phyloP scores from a whole-genome alignment of 192 early-diverging fungal genomes.

The Umbelopsis isabellina region DNA sequence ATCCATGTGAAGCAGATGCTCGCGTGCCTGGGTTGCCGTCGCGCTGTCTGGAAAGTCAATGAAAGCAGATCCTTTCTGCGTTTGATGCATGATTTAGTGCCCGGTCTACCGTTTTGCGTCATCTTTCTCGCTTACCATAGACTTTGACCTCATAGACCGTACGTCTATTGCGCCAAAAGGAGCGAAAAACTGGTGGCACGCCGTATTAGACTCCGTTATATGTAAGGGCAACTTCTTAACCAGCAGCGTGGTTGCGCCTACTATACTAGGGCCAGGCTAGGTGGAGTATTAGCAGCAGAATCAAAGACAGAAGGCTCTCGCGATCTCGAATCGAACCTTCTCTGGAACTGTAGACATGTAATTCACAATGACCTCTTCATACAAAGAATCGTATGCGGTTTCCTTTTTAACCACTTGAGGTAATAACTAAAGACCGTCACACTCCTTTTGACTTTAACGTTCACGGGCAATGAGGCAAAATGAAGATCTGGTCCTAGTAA shows the following conservation, averaged over 20 bases:
- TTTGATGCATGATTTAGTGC: too few relatives aligned
- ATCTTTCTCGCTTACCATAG: conserved; percentile 21
- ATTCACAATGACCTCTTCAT: too few relatives aligned
- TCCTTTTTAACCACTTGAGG: background rate
- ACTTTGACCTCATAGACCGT: conserved; percentile 21
- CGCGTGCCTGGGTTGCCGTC: conserved; percentile 35
- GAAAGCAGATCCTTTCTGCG: conserved; percentile 38
- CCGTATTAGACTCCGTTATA: background rate
- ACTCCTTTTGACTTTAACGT: conserved; percentile 9
- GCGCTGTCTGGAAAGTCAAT: conserved; percentile 42
- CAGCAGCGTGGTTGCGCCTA: background rate
- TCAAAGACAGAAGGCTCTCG: too few relatives aligned
- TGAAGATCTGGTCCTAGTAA: conserved; percentile 39
- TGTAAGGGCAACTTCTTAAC: background rate
- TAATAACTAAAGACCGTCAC: background rate
- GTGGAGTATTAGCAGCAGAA: too few relatives aligned
- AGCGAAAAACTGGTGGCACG: conserved; percentile 5
- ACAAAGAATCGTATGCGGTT: too few relatives aligned
- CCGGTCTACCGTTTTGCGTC: background rate
- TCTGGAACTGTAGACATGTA: background rate
- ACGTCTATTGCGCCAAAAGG: conserved; percentile 15
- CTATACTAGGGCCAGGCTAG: background rate
- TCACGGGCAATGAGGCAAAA: conserved; percentile 30
- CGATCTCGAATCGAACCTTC: background rate
- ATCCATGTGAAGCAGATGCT: conserved; percentile 31